Base-by-base conservation (phyloP, 176 grass and related monocot species). In the Microstegium vimineum region DNA sequence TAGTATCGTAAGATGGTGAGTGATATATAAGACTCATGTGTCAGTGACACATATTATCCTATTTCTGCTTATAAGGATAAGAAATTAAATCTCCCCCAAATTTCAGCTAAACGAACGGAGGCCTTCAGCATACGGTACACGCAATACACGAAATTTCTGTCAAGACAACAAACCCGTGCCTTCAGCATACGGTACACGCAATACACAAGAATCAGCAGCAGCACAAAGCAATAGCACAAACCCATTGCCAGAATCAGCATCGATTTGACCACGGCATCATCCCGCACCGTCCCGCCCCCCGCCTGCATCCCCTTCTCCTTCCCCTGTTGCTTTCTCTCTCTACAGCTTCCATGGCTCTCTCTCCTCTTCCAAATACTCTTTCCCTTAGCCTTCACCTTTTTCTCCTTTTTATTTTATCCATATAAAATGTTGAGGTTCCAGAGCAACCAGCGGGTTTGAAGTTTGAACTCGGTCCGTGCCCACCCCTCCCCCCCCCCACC, bases 381-480 rank as follows among this genome's bases (percentile, higher is more conserved):
- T 26, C 6, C 31, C 16, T 59, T 66, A 2, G 23, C 17, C 33
- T 64, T 73, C 31, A 4, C 60, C 27, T 6, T n/a, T 76, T 18
- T 20, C 11, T 33, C 34, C 46, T 17, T 36, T 36, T 13, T 36
- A 5, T 36, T 36, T 13, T 36, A 5, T 45, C 13, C 6, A 31
- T 36, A 74, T 74, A 81, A 81, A 46, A 35, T 22, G 74, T 36
- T n/a, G 60, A 40, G 35, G 20, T 35, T 60, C 47, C 47, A 78
- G 42, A 66, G 34, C 69, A 33, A 2, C 3, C 69, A 38, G 35
- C 77, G 52, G 49, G 69, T 73, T 74, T n/a, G 8, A 83, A 83
- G 45, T 83, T 76, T 76, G 78, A 87, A 69, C n/a, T 87, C 49
- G 3, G 36, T 27, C 61, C 2, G 9, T 40, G n/a, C n/a, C n/a